Evolutionary conservation across 441 rosid genomes (phyloP).

Genomic region (Populus hybrid): DNA sequence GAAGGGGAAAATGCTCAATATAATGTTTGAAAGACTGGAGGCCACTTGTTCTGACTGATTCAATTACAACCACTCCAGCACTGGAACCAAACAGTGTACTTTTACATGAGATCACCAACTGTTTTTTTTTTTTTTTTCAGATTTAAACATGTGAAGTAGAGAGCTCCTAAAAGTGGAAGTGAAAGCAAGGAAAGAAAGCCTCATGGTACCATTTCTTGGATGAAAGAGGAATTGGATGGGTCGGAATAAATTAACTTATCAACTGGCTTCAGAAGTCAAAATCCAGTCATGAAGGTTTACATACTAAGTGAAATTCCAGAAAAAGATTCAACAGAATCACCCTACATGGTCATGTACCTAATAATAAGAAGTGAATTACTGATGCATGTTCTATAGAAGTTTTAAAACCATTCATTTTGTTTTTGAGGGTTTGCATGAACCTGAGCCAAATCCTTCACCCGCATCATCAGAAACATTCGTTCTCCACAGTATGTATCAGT

Average conservation of each 20-base stretch:
- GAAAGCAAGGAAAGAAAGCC: background rate
- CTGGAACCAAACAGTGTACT: background rate
- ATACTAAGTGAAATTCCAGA: background rate
- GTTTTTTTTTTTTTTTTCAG: too few species aligned
- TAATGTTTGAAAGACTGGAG: background rate
- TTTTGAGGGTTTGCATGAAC: background rate
- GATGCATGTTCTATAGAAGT: too few species aligned
- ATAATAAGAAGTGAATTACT: background rate
- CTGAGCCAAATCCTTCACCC: background rate
- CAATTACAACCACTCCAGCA: background rate
- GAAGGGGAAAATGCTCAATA: background rate
- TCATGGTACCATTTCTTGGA: background rate
- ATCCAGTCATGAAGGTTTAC: background rate
- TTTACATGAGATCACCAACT: background rate
- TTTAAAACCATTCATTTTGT: background rate
- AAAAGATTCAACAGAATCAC: background rate
- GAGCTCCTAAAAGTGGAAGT: background rate
- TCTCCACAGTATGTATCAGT: background rate
- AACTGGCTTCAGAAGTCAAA: background rate
- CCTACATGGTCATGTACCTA: background rate
- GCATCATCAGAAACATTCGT: background rate
- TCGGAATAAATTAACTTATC: background rate
- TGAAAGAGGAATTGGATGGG: background rate
- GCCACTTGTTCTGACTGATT: background rate
- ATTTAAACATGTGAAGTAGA: too few species aligned